Evolutionary conservation across 2,329 filamentous ascomycete genomes (phyloP).

Genomic region (Ceratocystis destructans): DNA sequence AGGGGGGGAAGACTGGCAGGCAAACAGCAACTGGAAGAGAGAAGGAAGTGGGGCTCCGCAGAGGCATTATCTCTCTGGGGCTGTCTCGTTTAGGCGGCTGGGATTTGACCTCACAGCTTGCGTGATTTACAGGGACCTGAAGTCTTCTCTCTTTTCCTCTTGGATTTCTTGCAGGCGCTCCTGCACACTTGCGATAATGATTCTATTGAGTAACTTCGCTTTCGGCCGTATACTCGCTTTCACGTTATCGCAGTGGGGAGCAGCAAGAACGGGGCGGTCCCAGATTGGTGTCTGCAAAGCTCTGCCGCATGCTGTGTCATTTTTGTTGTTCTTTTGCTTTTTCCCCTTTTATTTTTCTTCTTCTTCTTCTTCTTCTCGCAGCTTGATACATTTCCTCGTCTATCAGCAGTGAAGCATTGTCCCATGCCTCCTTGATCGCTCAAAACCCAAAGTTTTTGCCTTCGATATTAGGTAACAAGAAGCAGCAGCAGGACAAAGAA

Average conservation of each 20-base stretch:
- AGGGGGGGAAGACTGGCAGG: neutral
- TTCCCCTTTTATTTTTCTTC: neutral
- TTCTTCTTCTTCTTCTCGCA: neutral
- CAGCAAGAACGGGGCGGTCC: too few species aligned
- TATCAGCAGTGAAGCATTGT: too few species aligned
- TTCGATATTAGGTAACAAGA: neutral
- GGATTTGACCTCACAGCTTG: neutral
- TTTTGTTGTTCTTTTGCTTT: neutral
- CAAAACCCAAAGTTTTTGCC: neutral
- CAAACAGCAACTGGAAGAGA: neutral
- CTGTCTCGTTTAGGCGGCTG: neutral
- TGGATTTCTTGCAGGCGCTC: neutral
- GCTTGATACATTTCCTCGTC: neutral
- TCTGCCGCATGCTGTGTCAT: too few species aligned
- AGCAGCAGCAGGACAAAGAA: neutral
- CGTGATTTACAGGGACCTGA: slow-evolving; percentile 2
- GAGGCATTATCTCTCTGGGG: neutral
- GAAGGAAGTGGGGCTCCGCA: neutral
- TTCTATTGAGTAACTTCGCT: neutral
- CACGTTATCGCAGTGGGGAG: too few species aligned
- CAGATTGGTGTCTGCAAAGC: too few species aligned
- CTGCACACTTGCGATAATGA: neutral
- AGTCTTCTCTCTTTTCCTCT: too few species aligned
- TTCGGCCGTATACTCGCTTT: too few species aligned
- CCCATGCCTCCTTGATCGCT: too few species aligned